Evolutionary conservation across 108 stramenopile genomes (phyloP).

Genomic region (Parmales sp.): DNA sequence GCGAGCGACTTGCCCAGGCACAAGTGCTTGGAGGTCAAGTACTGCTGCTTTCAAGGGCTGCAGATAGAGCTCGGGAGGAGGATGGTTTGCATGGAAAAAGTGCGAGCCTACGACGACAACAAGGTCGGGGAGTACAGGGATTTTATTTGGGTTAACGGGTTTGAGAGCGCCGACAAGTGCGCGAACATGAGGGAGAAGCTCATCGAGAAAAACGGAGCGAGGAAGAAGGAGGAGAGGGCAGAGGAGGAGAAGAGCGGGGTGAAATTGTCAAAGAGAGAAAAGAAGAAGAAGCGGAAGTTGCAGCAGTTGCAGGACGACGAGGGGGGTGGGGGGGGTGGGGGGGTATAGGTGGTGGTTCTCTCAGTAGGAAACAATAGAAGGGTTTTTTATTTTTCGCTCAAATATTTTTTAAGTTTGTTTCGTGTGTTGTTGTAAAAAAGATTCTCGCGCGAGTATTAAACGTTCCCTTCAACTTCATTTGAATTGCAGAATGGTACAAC

Average conservation of each 20-base stretch:
- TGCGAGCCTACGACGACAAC: slow-evolving; percentile 46
- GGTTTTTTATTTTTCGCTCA: no score
- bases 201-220: no score
- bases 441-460: no score
- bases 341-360: no score
- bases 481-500: no score
- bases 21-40: slow-evolving; percentile 58
- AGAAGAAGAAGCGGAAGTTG: slow-evolving; percentile 48
- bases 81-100: slow-evolving; percentile 66
- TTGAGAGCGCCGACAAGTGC: slow-evolving; percentile 62
- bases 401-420: no score
- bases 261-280: slow-evolving; percentile 58
- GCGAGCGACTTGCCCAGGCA: slow-evolving; percentile 60
- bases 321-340: no score
- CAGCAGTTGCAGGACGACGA: slow-evolving; percentile 46
- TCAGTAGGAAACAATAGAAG: no score
- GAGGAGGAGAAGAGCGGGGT: slow-evolving; percentile 61
- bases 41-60: slow-evolving; percentile 72
- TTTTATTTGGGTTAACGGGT: slow-evolving; percentile 59
- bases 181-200: slow-evolving; percentile 69
- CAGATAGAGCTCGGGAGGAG: slow-evolving; percentile 60
- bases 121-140: slow-evolving; percentile 40
- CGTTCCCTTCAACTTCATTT: no score
- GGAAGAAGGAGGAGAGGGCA: slow-evolving; percentile 57
- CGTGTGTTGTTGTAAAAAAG: no score